These are phyloP conservation scores for Lactarius hatsudake DNA, from an alignment of 768 basidiomycete species.

Conservation along the genomic window DNA sequence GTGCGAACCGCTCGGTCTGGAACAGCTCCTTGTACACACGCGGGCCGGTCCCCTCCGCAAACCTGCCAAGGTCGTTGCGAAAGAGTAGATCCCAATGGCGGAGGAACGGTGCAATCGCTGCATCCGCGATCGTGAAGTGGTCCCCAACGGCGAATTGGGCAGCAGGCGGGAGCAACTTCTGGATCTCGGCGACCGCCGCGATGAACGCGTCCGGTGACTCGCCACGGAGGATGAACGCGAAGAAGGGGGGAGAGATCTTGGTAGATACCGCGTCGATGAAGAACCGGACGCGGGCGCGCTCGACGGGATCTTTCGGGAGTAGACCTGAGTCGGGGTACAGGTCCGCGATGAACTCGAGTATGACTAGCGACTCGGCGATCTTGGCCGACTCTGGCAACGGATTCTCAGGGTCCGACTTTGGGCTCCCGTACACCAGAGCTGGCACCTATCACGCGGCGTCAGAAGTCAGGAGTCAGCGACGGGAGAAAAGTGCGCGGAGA, in stretches of 20 bases:
- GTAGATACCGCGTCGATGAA: constrained; percentile 52
- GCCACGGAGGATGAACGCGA: constrained; percentile 35
- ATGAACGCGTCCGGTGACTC: constrained; percentile 41
- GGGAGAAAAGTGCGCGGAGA: not conserved
- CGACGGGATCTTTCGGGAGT: constrained; percentile 51
- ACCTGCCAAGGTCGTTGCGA: constrained; percentile 51
- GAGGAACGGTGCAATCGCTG: constrained; percentile 55
- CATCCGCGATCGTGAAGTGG: constrained; percentile 58
- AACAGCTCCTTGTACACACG: constrained; percentile 41
- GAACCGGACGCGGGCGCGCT: constrained; percentile 54
- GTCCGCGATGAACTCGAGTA: constrained; percentile 62
- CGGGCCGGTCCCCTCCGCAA: constrained; percentile 38
- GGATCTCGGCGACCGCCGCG: constrained; percentile 44
- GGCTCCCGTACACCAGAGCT: constrained; percentile 60
- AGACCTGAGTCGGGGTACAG: constrained; percentile 45
- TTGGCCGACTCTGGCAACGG: constrained; percentile 56
- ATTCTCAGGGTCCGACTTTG: constrained; percentile 45
- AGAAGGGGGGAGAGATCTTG: constrained; percentile 40
- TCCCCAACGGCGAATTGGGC: constrained; percentile 39
- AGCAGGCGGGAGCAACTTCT: constrained; percentile 44
- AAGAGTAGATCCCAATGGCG: constrained; percentile 44
- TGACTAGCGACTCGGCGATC: constrained; percentile 56
- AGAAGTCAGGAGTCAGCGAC: not conserved
- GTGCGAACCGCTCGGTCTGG: constrained; percentile 41
- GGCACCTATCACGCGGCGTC: constrained; percentile 42